phyloP scores from a whole-genome alignment of 371 early-diverging fungal genomes.

The Mucor mucedo region DNA sequence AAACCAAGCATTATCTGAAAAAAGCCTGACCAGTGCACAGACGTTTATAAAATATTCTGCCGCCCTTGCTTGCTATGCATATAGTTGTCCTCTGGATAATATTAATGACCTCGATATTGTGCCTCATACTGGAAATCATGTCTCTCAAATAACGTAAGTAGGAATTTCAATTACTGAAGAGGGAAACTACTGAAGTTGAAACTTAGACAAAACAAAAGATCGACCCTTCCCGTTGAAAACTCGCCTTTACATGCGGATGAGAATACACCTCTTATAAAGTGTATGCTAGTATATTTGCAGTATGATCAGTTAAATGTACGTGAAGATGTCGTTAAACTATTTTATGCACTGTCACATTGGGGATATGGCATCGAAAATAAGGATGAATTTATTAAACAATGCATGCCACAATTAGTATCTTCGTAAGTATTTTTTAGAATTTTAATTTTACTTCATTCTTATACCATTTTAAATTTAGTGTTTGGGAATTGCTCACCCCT shows the following conservation, averaged over 20 bases:
- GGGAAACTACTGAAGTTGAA: neutral
- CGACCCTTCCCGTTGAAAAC: constrained; percentile 33
- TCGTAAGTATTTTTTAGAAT: constrained; percentile 36
- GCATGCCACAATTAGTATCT: constrained; percentile 41
- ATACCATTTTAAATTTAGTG: constrained; percentile 21
- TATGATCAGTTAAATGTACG: constrained; percentile 44
- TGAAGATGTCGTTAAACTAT: constrained; percentile 44
- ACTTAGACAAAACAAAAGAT: constrained; percentile 36
- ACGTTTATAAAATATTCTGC: constrained; percentile 46
- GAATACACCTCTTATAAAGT: constrained; percentile 37
- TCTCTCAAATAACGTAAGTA: constrained; percentile 39
- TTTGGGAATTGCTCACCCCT: constrained; percentile 55
- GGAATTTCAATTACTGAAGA: neutral
- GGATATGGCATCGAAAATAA: constrained; percentile 42
- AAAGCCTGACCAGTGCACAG: constrained; percentile 33
- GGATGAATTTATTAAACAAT: constrained; percentile 38
- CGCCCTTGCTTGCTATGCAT: constrained; percentile 46
- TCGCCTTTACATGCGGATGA: constrained; percentile 33
- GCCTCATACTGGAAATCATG: constrained; percentile 39
- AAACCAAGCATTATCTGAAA: constrained; percentile 27
- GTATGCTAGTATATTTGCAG: constrained; percentile 42
- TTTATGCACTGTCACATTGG: constrained; percentile 50
- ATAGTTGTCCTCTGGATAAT: constrained; percentile 42
- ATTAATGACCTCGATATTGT: constrained; percentile 49
- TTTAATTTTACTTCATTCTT: neutral